Percentiles rank a stretch among this genome's conserved stretches.
Evolutionary conservation across 139 green algal species (phyloP).

Genomic region (Chlorella vulgaris): DNA sequence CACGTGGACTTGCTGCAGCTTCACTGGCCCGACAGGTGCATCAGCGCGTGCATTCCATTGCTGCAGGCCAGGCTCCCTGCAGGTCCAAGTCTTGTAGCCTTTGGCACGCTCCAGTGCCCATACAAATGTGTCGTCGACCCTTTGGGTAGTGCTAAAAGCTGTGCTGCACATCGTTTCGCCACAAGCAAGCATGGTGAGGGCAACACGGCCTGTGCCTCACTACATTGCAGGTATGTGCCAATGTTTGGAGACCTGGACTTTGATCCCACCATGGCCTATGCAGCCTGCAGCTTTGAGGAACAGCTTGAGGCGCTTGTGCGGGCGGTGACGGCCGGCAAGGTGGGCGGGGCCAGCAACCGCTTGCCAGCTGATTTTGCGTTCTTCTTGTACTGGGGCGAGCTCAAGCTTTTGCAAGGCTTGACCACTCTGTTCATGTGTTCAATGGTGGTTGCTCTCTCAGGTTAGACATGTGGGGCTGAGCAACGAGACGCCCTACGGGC

Average conservation of each 20-base stretch:
- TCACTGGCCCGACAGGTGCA: slow-evolving; percentile 90
- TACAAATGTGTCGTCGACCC: too few relatives aligned
- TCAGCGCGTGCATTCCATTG: background rate
- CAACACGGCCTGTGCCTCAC: too few relatives aligned
- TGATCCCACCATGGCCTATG: slow-evolving; percentile 57
- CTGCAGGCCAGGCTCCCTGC: too few relatives aligned
- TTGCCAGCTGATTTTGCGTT: too few relatives aligned
- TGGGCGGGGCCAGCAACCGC: slow-evolving; percentile 19
- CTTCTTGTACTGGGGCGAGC: too few relatives aligned
- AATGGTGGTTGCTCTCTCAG: slow-evolving; percentile 28
- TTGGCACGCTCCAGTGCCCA: too few relatives aligned
- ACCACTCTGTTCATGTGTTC: background rate
- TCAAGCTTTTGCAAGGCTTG: background rate
- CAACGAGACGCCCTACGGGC: slow-evolving; percentile 91
- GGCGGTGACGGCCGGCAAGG: slow-evolving; percentile 68
- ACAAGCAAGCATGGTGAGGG: too few relatives aligned
- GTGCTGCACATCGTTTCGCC: too few relatives aligned
- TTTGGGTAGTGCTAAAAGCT: too few relatives aligned
- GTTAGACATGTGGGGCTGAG: slow-evolving; percentile 77
- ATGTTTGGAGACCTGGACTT: slow-evolving; percentile 95
- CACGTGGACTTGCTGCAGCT: slow-evolving; percentile 93
- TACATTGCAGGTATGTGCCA: slow-evolving; percentile 86
- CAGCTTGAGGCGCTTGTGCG: slow-evolving; percentile 70
- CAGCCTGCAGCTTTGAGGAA: slow-evolving; percentile 69
- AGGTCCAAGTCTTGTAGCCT: too few relatives aligned